Conservation (phyloP, 352 stramenopile species). For the Phytopythium sindhum region DNA sequence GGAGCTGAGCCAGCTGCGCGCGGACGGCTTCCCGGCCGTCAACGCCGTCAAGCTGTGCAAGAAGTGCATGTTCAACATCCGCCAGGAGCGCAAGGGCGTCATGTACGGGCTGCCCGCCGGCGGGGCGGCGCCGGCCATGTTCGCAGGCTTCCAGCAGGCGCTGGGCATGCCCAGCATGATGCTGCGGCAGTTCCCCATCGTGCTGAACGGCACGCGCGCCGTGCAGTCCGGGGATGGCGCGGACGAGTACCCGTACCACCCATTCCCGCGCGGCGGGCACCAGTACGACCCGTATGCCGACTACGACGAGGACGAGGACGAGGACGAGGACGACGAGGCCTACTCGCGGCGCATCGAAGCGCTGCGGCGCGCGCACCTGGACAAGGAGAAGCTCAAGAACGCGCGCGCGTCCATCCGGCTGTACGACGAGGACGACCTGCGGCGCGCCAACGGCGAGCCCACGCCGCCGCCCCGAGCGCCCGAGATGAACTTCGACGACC, state of each 20-base stretch:
- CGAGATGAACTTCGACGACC: constrained; percentile 44
- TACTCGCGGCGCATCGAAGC: constrained; percentile 52
- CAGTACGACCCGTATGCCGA: constrained; percentile 28
- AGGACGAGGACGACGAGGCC: constrained; percentile 45
- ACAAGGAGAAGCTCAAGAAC: constrained; percentile 60
- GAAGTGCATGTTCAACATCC: constrained; percentile 70
- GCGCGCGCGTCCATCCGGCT: constrained; percentile 33
- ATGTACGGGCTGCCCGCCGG: constrained; percentile 17
- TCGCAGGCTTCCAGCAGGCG: constrained; percentile 9
- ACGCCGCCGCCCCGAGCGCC: constrained; percentile 22
- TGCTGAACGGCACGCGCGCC: constrained; percentile 28
- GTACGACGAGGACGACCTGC: constrained; percentile 38
- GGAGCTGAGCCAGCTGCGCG: constrained; percentile 29
- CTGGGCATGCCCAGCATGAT: constrained; percentile 40
- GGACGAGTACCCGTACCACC: constrained; percentile 14
- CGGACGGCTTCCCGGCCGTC: constrained; percentile 52
- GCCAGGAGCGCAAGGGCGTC: constrained; percentile 58
- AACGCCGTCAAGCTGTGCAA: constrained; percentile 73
- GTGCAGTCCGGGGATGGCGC: constrained; percentile 6
- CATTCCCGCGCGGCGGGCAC: neutral
- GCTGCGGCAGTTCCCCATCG: constrained; percentile 47
- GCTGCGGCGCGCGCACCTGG: constrained; percentile 64
- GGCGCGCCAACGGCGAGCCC: constrained; percentile 21
- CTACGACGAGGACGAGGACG: constrained; percentile 29
- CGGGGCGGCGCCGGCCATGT: constrained; percentile 19